Percentiles rank a stretch among this genome's conserved stretches.
Conservation (phyloP, 2,329 filamentous ascomycete genomes). For the Cladobotryum mycophilum region DNA sequence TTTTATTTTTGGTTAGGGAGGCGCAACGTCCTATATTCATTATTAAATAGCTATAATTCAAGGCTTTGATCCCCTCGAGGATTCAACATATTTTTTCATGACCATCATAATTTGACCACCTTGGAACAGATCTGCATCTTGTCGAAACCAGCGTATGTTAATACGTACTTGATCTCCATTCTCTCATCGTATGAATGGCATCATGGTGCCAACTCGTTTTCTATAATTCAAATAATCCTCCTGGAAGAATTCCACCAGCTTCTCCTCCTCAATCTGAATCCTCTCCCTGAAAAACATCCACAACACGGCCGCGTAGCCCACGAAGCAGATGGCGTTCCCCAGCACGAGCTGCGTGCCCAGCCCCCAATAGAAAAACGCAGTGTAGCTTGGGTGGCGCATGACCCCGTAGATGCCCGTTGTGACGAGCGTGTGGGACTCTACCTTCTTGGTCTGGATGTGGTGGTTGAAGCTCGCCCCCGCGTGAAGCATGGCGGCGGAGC, state of each 20-base stretch:
- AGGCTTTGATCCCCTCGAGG: no score
- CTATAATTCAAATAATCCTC: slow-evolving; percentile 73
- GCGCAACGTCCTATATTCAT: no score
- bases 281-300: slow-evolving; percentile 78
- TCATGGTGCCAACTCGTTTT: slow-evolving; percentile 64
- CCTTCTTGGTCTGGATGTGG: slow-evolving; percentile 65
- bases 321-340: slow-evolving; percentile 74
- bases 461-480: slow-evolving; percentile 92
- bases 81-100: no score
- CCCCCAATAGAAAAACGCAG: slow-evolving; percentile 98
- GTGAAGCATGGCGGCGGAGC: slow-evolving; percentile 81
- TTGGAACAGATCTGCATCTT: no score
- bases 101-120: no score
- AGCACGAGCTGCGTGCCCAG: slow-evolving; percentile 88
- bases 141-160: no score
- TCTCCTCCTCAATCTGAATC: slow-evolving; percentile 71
- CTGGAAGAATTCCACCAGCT: slow-evolving; percentile 76
- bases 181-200: slow-evolving; percentile 56
- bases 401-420: slow-evolving; percentile 71
- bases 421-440: slow-evolving; percentile 69
- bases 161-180: no score
- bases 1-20: no score
- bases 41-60: no score
- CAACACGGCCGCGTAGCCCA: slow-evolving; percentile 66
- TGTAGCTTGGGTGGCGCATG: slow-evolving; percentile 85